Percentiles rank a stretch among this genome's conserved stretches.
Conservation (phyloP, 140 eudicot genomes). For the Cichorium intybus region DNA sequence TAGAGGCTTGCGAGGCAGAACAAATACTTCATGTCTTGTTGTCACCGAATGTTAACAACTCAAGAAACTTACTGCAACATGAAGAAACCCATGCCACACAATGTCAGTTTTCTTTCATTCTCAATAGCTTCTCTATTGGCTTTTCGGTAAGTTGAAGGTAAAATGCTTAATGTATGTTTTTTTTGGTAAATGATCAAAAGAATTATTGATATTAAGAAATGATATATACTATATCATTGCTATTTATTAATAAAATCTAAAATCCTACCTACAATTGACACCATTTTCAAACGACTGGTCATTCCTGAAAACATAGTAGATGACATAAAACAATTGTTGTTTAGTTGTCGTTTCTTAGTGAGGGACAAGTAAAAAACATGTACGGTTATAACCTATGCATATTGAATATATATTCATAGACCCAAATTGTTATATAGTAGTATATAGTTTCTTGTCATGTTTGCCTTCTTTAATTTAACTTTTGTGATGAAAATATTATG, state of each 20-base stretch:
- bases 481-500: neutral
- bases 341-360: too few species aligned
- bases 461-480: too few species aligned
- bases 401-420: too few species aligned
- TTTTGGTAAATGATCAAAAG: neutral
- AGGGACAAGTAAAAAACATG: too few species aligned
- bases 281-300: neutral
- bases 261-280: neutral
- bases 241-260: neutral
- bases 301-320: neutral
- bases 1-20: constrained; percentile 26
- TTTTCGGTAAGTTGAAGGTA: neutral
- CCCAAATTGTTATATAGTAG: too few species aligned
- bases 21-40: constrained; percentile 23
- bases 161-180: neutral
- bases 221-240: neutral
- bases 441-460: too few species aligned
- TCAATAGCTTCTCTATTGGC: neutral
- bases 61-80: neutral
- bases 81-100: neutral
- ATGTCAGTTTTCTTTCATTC: neutral
- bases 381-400: too few species aligned
- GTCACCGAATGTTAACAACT: neutral
- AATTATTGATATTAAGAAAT: neutral
- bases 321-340: too few species aligned